Conservation (phyloP, 2,329 filamentous ascomycete genomes). For the Diaporthe amygdali region DNA sequence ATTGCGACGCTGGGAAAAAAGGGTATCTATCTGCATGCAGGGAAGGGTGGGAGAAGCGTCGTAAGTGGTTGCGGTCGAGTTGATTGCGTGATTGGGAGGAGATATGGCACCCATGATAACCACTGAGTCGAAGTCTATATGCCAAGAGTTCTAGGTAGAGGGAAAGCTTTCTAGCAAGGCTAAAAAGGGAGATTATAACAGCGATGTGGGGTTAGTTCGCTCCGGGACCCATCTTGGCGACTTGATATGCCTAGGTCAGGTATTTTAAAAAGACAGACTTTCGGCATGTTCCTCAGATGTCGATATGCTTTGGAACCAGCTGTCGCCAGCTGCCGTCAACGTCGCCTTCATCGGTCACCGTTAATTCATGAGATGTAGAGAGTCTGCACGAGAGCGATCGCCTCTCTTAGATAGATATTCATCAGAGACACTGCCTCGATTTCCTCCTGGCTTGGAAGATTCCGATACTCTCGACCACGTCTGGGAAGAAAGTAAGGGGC, state of each 20-base stretch:
- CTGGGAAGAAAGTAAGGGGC: neutral
- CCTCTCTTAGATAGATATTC: neutral
- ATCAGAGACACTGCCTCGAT: neutral
- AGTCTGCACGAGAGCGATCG: neutral
- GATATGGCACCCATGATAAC: constrained; percentile 1
- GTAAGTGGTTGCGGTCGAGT: neutral
- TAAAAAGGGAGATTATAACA: constrained; percentile 1
- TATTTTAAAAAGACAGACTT: neutral
- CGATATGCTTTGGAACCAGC: neutral
- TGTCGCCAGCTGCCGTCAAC: neutral
- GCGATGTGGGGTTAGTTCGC: neutral
- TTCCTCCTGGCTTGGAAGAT: neutral
- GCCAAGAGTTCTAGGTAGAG: neutral
- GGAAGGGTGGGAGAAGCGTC: neutral
- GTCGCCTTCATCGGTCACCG: neutral
- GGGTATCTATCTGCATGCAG: neutral
- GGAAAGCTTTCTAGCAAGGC: neutral
- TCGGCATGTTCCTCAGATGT: neutral
- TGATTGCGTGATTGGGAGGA: constrained; percentile 2
- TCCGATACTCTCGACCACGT: neutral
- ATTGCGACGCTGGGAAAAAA: neutral
- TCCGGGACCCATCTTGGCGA: neutral
- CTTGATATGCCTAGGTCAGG: neutral
- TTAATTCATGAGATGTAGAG: neutral
- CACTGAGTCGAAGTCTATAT: neutral